Evolutionary conservation across 2,329 filamentous ascomycete genomes (phyloP).

Genomic region (Arachnopeziza araneosa): DNA sequence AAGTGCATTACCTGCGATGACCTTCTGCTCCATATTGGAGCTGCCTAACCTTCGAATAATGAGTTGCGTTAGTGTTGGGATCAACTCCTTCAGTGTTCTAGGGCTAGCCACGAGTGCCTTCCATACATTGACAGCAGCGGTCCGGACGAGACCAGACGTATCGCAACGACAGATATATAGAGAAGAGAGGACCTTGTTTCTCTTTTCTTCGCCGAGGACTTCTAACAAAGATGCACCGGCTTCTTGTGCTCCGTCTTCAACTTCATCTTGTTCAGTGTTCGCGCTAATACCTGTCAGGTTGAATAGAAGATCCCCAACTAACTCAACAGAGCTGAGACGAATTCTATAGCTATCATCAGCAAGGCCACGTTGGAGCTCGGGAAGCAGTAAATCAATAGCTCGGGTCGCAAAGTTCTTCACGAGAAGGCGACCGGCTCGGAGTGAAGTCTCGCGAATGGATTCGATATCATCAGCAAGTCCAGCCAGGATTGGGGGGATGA

Average conservation of each 20-base stretch:
- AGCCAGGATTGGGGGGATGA: slow-evolving; percentile 90
- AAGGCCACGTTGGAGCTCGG: slow-evolving; percentile 90
- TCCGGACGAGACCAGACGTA: slow-evolving; percentile 84
- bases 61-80: slow-evolving; percentile 89
- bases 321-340: slow-evolving; percentile 93
- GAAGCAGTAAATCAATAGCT: slow-evolving; percentile 87
- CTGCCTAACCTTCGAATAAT: slow-evolving; percentile 91
- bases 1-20: slow-evolving; percentile 94
- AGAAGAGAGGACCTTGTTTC: slow-evolving; percentile 95
- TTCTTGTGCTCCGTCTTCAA: slow-evolving; percentile 74
- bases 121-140: slow-evolving; percentile 89
- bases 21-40: slow-evolving; percentile 97
- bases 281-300: slow-evolving; percentile 92
- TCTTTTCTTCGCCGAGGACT: slow-evolving; percentile 89
- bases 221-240: slow-evolving; percentile 91
- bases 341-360: slow-evolving; percentile 98
- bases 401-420: slow-evolving; percentile 98
- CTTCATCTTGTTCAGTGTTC: slow-evolving; percentile 72
- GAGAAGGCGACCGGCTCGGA: slow-evolving; percentile 85
- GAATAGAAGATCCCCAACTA: slow-evolving; percentile 94
- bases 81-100: slow-evolving; percentile 86
- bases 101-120: slow-evolving; percentile 56
- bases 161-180: slow-evolving; percentile 97
- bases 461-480: slow-evolving; percentile 95
- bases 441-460: slow-evolving; percentile 92